A percentile compares a stretch with the other conserved stretches of the same genome.
Conservation (phyloP, 1,139 yeast genomes). For the Scheffersomyces titani region DNA sequence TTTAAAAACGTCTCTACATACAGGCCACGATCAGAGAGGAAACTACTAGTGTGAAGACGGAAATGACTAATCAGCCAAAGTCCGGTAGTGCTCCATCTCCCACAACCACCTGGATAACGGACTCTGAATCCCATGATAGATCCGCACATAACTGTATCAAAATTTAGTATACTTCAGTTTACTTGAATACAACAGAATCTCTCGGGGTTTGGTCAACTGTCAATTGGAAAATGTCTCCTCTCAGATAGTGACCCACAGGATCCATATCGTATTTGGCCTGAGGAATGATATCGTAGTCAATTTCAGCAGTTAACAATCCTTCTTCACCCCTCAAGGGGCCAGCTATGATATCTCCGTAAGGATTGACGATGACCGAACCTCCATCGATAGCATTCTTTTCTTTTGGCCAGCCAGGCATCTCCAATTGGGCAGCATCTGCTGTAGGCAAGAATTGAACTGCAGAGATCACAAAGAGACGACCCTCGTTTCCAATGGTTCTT, state of each 20-base stretch:
- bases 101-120: not conserved
- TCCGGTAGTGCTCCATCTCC: no score
- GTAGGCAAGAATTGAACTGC: conserved; percentile 31
- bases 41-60: no score
- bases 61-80: no score
- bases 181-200: conserved; percentile 2
- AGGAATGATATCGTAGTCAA: conserved; percentile 28
- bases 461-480: conserved; percentile 29
- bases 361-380: conserved; percentile 37
- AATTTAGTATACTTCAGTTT: not conserved
- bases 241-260: conserved; percentile 37
- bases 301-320: conserved; percentile 35
- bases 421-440: conserved; percentile 11
- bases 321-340: conserved; percentile 39
- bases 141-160: not conserved
- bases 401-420: conserved; percentile 14
- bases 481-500: conserved; percentile 34
- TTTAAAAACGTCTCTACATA: no score
- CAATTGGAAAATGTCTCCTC: conserved; percentile 38
- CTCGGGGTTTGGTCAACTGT: conserved; percentile 27
- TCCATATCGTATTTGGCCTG: conserved; percentile 40
- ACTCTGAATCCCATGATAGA: not conserved
- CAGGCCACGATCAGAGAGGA: no score
- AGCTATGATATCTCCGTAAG: conserved; percentile 40
- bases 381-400: conserved; percentile 35